Base-by-base conservation (phyloP, 2,329 filamentous ascomycete genomes). In the Microcera coccophila region DNA sequence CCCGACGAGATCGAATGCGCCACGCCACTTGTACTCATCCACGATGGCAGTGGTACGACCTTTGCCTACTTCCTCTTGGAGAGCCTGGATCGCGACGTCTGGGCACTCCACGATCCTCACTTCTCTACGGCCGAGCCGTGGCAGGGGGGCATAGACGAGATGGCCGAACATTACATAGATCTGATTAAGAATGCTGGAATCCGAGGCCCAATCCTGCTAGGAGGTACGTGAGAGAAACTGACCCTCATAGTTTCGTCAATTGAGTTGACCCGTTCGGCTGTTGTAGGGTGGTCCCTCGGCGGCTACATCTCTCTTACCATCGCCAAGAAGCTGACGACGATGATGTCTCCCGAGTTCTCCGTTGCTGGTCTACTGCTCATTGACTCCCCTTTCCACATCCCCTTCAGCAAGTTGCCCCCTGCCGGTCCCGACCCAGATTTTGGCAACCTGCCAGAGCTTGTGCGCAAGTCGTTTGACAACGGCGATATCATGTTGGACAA, bases 21-120 rank as follows among this genome's bases (percentile, higher is more conserved):
- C 4, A 37, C 44, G 32, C 59, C 58, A 19, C 44, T 62, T 16
- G 59, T 62, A 2, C 44, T 62, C 18, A 55, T 62, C 39, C 60
- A 62, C 46, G 60, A 62, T 32, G 60, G 60, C 20, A 58, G 60
- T 39, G 60, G 60, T 47, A 62, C 60, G 11, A 57, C 59, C 14
- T 61, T 61, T 40, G 52, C 54, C 31, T 62, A 62, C 42, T 60
- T 59, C 36, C 42, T 60, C 22, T 44, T 62, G 14, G 59, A 53
- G 17, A 53, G 38, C 36, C 33, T 62, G 36, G 43, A 52, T 15
- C 58, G 60, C 34, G 56, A 62, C 15, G 59, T 62, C 15, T 62
- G 59, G 59, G 60, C 57, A 21, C 49, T 62, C 28, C 59, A 62
- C 43, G 56, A 62, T 39, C 57, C 57, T 12, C 52, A 56, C 20